Conservation (phyloP, 345 rosid genomes). For the Sisymbrium irio region DNA sequence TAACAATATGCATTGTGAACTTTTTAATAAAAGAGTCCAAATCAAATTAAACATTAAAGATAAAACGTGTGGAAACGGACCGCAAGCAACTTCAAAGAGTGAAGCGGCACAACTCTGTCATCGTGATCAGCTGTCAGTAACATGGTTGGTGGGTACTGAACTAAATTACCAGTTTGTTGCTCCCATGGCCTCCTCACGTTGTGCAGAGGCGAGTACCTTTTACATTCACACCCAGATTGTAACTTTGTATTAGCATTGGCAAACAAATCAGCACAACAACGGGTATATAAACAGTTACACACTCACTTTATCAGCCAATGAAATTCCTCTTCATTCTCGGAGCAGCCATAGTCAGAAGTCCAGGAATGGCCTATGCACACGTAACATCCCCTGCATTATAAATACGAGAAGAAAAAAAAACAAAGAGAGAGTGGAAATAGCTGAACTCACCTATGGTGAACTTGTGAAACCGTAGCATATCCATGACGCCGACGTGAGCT, state of each 20-base stretch:
- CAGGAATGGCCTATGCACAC: constrained; percentile 76
- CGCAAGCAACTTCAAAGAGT: constrained; percentile 81
- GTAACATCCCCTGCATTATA: constrained; percentile 3
- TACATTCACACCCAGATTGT: constrained; percentile 3
- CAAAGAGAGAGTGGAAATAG: neutral
- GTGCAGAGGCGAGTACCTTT: constrained; percentile 94
- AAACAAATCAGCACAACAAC: constrained; percentile 8
- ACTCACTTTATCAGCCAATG: constrained; percentile 85
- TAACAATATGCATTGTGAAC: neutral
- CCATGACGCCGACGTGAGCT: constrained; percentile 99
- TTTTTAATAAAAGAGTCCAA: neutral
- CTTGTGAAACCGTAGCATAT: constrained; percentile 96
- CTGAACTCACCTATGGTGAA: constrained; percentile 72
- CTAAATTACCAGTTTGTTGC: constrained; percentile 30
- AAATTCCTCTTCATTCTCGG: constrained; percentile 84
- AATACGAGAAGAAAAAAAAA: neutral
- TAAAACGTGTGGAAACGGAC: constrained; percentile 40
- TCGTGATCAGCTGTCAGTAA: constrained; percentile 94
- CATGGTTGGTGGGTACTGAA: constrained; percentile 89
- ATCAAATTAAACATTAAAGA: neutral
- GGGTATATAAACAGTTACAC: neutral
- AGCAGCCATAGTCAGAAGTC: constrained; percentile 88
- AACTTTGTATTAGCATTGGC: neutral
- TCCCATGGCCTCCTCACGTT: constrained; percentile 96
- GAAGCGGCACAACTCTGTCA: constrained; percentile 88